phyloP scores from a whole-genome alignment of 75 land plant species.

The Chamaecyparis obtusa region DNA sequence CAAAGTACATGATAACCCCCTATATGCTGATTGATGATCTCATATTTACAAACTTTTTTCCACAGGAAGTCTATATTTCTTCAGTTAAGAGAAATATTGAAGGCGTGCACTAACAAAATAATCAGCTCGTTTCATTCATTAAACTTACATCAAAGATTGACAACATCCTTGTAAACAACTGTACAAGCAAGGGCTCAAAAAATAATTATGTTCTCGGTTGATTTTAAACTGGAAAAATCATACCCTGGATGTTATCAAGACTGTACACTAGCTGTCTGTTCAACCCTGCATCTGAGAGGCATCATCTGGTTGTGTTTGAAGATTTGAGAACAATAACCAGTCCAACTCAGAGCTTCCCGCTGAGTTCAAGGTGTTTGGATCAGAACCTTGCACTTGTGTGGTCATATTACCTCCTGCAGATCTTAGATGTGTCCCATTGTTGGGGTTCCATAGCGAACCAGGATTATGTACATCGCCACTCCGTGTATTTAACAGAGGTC shows the following conservation, averaged over 20 bases:
- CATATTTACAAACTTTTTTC: not conserved
- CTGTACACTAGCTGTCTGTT: not conserved
- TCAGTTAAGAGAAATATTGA: not conserved
- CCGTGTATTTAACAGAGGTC: constrained; percentile 1
- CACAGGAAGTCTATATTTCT: not conserved
- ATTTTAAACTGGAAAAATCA: not conserved
- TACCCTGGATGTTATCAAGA: not conserved
- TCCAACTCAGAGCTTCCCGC: not conserved
- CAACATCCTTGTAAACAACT: not conserved
- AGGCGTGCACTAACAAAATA: not conserved
- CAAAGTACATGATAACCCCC: not conserved
- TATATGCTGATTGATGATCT: not conserved
- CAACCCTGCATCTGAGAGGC: constrained; percentile 3
- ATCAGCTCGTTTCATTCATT: not conserved
- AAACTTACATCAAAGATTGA: not conserved
- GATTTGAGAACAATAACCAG: not conserved
- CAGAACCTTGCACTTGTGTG: constrained; percentile 6
- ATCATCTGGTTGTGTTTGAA: constrained; percentile 1
- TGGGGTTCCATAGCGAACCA: constrained; percentile 2
- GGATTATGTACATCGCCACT: not conserved
- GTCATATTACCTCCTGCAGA: constrained; percentile 9
- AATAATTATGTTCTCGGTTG: not conserved
- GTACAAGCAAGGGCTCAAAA: not conserved
- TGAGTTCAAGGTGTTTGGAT: not conserved
- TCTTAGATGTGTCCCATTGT: constrained; percentile 8